Evolutionary conservation across 139 green algal species (phyloP), one percentile per base, ranked within the genome.

Genomic region (Chlamydomonas urium): DNA sequence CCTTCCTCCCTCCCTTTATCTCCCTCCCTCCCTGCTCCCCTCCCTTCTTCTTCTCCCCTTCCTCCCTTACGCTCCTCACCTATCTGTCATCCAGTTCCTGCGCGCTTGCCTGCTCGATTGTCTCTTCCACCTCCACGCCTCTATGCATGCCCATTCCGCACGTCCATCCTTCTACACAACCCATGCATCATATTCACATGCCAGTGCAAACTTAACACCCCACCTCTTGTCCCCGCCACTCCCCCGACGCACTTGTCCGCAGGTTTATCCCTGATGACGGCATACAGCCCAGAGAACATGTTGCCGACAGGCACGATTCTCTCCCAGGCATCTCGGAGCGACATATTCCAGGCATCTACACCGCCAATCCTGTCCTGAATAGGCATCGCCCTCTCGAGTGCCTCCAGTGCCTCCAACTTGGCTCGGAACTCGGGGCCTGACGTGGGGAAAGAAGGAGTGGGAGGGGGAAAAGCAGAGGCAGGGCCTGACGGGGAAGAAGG

Each of bases 251-350:
- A 63, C 53, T 14, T 63, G 10, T 14, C 53, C 21, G 53, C 53
- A 36, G 53, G 53, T 10, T 63, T 63, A 8, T 63, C 67, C 4
- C 33, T 71, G 42, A 79, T 61, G 58, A 50, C 66, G 19, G 71
- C 19, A 1, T 59, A 74, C 4, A 85, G 79, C 6, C 79, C 79
- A 10, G 47, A 58, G 75, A 82, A 82, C 32, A 80, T 77, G 66
- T 2, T 56, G 35, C 79, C 79, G 33, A 85, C n/a, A 1, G 79
- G 79, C 28, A 85, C 67, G 50, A 75, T 48, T 32, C 74, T 62
- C 71, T 85, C 75, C 75, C 75, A 82, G 6, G 79, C 79, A 33
- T 79, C 57, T 2, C 72, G 66, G 17, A 76, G 61, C 32, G 48
- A 73, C 48, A 74, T 80, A 65, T 69, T 69, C 72, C 74, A 82